Conservation (phyloP, 2,329 filamentous ascomycete species). For the Fusarium sp. region DNA sequence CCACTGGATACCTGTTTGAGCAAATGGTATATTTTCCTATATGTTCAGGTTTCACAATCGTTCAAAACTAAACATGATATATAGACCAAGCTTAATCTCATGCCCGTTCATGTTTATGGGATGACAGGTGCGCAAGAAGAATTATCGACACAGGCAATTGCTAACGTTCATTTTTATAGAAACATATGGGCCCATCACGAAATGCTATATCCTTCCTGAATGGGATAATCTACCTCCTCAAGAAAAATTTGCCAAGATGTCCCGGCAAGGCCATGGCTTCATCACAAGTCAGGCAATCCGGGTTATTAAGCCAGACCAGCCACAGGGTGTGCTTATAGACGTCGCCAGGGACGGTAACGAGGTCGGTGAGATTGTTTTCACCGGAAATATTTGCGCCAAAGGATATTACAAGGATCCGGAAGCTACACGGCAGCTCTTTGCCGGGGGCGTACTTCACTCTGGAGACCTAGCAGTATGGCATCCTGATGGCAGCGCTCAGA, state of each 20-base stretch:
- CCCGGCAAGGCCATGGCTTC: conserved; percentile 92
- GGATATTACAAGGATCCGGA: conserved; percentile 92
- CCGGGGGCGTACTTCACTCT: conserved; percentile 85
- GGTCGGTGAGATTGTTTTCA: conserved; percentile 75
- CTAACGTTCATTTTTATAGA: conserved; percentile 53
- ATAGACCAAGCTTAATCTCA: conserved; percentile 74
- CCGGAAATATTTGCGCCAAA: conserved; percentile 89
- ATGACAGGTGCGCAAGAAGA: conserved; percentile 56
- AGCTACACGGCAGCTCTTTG: conserved; percentile 87
- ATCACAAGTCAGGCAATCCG: conserved; percentile 82
- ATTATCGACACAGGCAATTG: neutral
- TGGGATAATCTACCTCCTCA: conserved; percentile 80
- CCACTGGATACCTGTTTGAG: conserved; percentile 89
- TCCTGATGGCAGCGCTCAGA: conserved; percentile 88
- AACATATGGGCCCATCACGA: conserved; percentile 96
- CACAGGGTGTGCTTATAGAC: conserved; percentile 63
- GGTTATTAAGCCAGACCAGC: conserved; percentile 81
- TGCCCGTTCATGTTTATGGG: conserved; percentile 94
- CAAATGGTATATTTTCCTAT: conserved; percentile 72
- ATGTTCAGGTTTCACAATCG: neutral
- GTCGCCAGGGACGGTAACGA: conserved; percentile 59
- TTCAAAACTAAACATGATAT: conserved; percentile 11
- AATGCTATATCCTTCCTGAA: conserved; percentile 84
- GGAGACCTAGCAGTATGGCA: conserved; percentile 96
- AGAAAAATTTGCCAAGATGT: conserved; percentile 90